A percentile compares a stretch with the other conserved stretches of the same genome.
These are phyloP conservation scores for Mallotus japonicus DNA, from an alignment of 441 rosid species.

Conservation along the genomic window DNA sequence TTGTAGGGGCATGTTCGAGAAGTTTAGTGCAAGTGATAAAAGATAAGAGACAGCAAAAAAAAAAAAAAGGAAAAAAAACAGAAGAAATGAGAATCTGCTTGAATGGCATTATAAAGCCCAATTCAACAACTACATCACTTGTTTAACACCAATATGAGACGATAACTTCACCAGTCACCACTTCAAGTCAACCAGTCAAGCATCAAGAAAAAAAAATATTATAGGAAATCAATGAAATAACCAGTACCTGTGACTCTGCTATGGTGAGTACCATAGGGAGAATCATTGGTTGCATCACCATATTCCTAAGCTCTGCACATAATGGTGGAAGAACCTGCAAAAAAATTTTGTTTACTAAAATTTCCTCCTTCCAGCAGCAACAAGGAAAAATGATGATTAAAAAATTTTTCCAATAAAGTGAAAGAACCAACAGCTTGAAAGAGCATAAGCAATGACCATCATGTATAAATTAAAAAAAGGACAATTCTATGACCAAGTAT, in stretches of 20 bases:
- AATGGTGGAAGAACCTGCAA: conserved; percentile 93
- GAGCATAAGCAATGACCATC: background rate
- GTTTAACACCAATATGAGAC: background rate
- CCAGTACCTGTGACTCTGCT: conserved; percentile 86
- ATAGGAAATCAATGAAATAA: conserved; percentile 13
- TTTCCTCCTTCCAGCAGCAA: too few species aligned
- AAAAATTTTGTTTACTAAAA: conserved; percentile 2
- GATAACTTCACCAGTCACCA: too few species aligned
- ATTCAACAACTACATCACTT: background rate
- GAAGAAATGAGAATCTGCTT: background rate
- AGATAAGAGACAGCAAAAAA: background rate
- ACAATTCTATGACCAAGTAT: background rate
- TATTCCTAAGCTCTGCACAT: conserved; percentile 94
- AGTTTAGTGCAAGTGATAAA: background rate
- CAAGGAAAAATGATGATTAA: background rate
- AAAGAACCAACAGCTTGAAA: conserved; percentile 4
- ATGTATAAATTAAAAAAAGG: conserved; percentile 9
- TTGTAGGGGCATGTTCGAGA: background rate
- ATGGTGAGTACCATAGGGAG: conserved; percentile 96
- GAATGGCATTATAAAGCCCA: background rate
- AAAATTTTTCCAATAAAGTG: background rate
- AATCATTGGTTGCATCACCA: conserved; percentile 95
- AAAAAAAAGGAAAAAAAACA: background rate
- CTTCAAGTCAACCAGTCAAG: background rate
- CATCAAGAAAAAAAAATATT: background rate